These are phyloP conservation scores for Mollisia scopiformis DNA, from an alignment of 2,329 filamentous ascomycete species.

Conservation along the genomic window DNA sequence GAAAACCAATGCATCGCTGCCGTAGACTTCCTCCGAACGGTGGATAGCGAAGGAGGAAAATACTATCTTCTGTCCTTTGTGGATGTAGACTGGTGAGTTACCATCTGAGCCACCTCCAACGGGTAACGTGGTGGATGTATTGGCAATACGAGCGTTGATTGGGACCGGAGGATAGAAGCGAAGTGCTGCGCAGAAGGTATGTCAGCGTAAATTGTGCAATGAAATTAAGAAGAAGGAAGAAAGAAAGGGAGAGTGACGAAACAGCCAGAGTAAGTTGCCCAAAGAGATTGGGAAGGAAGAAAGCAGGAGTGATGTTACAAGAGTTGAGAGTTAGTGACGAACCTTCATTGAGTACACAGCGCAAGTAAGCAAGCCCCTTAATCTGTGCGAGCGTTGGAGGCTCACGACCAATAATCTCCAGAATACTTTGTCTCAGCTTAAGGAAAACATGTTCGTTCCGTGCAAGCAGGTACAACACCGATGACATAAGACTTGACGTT, in stretches of 20 bases:
- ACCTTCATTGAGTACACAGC: conserved; percentile 5
- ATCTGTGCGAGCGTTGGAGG: neutral
- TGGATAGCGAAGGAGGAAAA: conserved; percentile 5
- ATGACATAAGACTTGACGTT: neutral
- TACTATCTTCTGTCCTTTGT: conserved; percentile 5
- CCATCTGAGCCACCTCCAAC: conserved; percentile 20
- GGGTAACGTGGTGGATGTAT: conserved; percentile 17
- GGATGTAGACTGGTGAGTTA: conserved; percentile 17
- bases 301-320: neutral
- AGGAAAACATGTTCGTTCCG: neutral
- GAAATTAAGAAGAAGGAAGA: neutral
- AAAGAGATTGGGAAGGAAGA: no score
- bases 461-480: neutral
- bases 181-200: conserved; percentile 9
- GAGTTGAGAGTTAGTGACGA: neutral
- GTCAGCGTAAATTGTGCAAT: neutral
- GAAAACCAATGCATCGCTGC: conserved; percentile 69
- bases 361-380: neutral
- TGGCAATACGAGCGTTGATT: conserved; percentile 26
- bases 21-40: conserved; percentile 56
- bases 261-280: no score
- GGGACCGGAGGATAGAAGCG: conserved; percentile 24
- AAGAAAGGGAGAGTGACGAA: neutral
- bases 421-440: neutral
- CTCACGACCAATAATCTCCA: conserved; percentile 1